Base-by-base conservation (phyloP, 768 basidiomycete genomes). In the Suillus variegatus region DNA sequence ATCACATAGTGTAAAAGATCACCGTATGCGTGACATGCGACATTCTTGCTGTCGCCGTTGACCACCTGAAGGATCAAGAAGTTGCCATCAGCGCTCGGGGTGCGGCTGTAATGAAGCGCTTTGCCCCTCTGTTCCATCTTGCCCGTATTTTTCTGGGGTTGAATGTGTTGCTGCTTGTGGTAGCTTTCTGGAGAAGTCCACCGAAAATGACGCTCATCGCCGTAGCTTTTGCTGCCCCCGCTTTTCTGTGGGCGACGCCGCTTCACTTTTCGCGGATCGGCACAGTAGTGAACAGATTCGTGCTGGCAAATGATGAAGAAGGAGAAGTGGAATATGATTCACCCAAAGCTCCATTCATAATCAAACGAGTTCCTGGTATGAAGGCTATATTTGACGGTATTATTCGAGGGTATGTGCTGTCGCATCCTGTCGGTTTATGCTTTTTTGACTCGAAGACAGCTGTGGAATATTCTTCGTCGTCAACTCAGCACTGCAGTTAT, bases 21-120 rank as follows among this genome's bases (percentile, higher is more conserved):
- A 32, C 52, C 9, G 32, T 54, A 35, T 32, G 52, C 32, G 10
- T 32, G 18, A 54, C 52, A 20, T 54, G 28, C 1, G 52, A 54
- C 28, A 32, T 54, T 32, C 28, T 54, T 32, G 32, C 52, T 12
- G 32, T 54, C 18, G 10, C 28, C 20, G 18, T 35, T 35, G 52
- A 54, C 18, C 52, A 54, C 52, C 18, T 54, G 52, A 54, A 20
- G 28, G 52, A 54, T 54, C 28, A 54, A 35, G 52, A 54, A 54
- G 18, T 32, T 10, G 52, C 0, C 18, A 35, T 35, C 4, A 18
- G 52, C 9, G 52, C 52, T 35, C 18, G 28, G 18, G 52, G 52
- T 20, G 52, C 52, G 32, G 52, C 52, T 54, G 18, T 54, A 18
- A 10, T 20, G 18, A 54, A 54, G 32, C 52, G 32, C 52, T 54